phyloP scores from a whole-genome alignment of 495 filamentous ascomycete genomes.

The Tuber umbilicatum region DNA sequence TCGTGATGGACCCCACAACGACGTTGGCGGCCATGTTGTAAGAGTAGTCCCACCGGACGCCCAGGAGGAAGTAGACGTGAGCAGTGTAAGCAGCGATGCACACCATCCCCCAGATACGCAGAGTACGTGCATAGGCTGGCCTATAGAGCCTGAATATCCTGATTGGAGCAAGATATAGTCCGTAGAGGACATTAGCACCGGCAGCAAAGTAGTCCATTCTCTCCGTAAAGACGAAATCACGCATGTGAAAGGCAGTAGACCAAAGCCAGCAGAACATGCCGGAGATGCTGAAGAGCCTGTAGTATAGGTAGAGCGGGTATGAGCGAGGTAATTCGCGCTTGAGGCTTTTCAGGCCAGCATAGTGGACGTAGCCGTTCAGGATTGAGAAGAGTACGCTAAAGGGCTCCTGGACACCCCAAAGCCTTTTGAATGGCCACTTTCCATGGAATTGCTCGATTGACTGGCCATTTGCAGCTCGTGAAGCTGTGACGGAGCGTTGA shows the following conservation, averaged over 20 bases:
- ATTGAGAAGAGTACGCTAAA: constrained; percentile 88
- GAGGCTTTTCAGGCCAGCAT: constrained; percentile 64
- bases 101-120: constrained; percentile 65
- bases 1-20: constrained; percentile 69
- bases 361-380: constrained; percentile 83
- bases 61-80: constrained; percentile 77
- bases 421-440: constrained; percentile 95
- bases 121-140: constrained; percentile 52
- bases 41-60: constrained; percentile 85
- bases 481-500: constrained; percentile 84
- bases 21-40: constrained; percentile 98
- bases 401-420: constrained; percentile 90
- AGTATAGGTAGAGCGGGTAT: constrained; percentile 75
- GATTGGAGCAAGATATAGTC: constrained; percentile 74
- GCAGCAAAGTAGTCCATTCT: constrained; percentile 94
- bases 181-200: constrained; percentile 83
- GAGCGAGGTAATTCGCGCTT: constrained; percentile 59
- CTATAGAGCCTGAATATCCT: constrained; percentile 74
- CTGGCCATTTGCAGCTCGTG: constrained; percentile 57
- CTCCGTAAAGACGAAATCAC: constrained; percentile 81
- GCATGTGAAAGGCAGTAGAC: constrained; percentile 81
- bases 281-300: constrained; percentile 71
- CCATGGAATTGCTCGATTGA: constrained; percentile 90
- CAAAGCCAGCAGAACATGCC: constrained; percentile 78
- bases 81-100: constrained; percentile 65